phyloP scores from a whole-genome alignment of 2,329 filamentous ascomycete genomes.

The Claviceps arundinis region DNA sequence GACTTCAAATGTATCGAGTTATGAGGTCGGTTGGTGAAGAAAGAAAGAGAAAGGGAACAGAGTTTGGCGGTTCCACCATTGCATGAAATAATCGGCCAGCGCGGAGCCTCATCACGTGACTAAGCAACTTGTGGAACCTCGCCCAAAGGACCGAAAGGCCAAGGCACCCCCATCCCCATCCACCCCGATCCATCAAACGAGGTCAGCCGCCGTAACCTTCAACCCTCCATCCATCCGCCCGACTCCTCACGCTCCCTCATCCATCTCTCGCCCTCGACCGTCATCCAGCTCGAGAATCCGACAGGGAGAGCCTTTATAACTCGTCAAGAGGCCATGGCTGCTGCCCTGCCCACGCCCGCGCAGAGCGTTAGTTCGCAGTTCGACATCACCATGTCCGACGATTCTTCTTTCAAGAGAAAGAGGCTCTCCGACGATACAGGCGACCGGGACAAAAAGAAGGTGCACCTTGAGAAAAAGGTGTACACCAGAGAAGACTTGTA shows the following conservation, averaged over 20 bases:
- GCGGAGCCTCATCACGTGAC: not conserved
- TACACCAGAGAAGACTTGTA: slow-evolving; percentile 52
- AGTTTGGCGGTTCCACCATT: not conserved
- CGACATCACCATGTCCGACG: slow-evolving; percentile 35
- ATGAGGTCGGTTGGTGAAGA: slow-evolving; percentile 27
- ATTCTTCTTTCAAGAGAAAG: slow-evolving; percentile 49
- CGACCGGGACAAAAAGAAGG: slow-evolving; percentile 46
- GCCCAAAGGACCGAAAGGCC: slow-evolving; percentile 3
- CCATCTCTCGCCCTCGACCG: slow-evolving; percentile 41
- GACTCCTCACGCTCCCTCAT: slow-evolving; percentile 51
- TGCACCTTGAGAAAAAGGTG: slow-evolving; percentile 47
- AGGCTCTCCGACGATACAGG: slow-evolving; percentile 42
- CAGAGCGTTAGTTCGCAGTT: slow-evolving; percentile 47
- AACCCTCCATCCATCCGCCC: slow-evolving; percentile 48
- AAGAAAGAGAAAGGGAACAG: slow-evolving; percentile 11
- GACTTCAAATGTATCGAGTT: slow-evolving; percentile 22
- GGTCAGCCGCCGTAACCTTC: slow-evolving; percentile 22
- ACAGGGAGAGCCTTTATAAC: slow-evolving; percentile 35
- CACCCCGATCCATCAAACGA: slow-evolving; percentile 13
- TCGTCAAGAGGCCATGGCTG: slow-evolving; percentile 25
- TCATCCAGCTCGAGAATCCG: slow-evolving; percentile 36
- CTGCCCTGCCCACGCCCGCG: slow-evolving; percentile 47
- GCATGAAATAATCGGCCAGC: not conserved
- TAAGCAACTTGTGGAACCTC: not conserved
- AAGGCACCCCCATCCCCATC: no score